These are phyloP conservation scores for Geosmithia putterillii DNA, from an alignment of 2,329 filamentous ascomycete species.

Conservation along the genomic window DNA sequence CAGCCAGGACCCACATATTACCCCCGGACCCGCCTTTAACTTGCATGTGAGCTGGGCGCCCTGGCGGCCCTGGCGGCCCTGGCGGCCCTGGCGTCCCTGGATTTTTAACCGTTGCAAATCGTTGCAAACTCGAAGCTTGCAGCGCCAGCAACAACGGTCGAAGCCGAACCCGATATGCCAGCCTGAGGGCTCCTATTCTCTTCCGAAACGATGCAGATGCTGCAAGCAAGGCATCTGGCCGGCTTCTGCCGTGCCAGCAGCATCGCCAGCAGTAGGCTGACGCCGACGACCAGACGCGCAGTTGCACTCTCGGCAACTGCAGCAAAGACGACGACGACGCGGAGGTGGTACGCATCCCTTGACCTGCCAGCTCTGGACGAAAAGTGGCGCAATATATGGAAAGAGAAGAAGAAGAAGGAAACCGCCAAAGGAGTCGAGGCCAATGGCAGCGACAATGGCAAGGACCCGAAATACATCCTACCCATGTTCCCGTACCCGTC, in stretches of 20 bases:
- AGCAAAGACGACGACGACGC: slow-evolving; percentile 5
- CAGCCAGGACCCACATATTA: too few species aligned
- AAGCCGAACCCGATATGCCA: too few species aligned
- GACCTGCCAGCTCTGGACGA: slow-evolving; percentile 31
- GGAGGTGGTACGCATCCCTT: slow-evolving; percentile 26
- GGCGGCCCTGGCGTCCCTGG: too few species aligned
- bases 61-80: too few species aligned
- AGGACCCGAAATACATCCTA: slow-evolving; percentile 53
- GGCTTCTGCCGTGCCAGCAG: slow-evolving; percentile 6
- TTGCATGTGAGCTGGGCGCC: too few species aligned
- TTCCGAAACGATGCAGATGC: slow-evolving; percentile 11
- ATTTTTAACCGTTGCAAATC: too few species aligned
- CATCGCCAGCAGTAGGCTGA: not conserved
- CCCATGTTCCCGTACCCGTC: slow-evolving; percentile 94
- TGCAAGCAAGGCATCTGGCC: slow-evolving; percentile 11
- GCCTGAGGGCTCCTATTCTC: not conserved
- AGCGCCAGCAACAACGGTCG: slow-evolving; percentile 1
- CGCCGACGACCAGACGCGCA: not conserved
- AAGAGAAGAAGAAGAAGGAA: slow-evolving; percentile 8
- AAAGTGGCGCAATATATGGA: slow-evolving; percentile 41
- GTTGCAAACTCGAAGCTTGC: not conserved
- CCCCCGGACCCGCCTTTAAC: too few species aligned
- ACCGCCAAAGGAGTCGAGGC: not conserved
- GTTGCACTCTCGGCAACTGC: not conserved
- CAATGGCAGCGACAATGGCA: slow-evolving; percentile 6